phyloP scores from a whole-genome alignment of 176 grass and related monocot species.

The Puccinellia tenuiflora region DNA sequence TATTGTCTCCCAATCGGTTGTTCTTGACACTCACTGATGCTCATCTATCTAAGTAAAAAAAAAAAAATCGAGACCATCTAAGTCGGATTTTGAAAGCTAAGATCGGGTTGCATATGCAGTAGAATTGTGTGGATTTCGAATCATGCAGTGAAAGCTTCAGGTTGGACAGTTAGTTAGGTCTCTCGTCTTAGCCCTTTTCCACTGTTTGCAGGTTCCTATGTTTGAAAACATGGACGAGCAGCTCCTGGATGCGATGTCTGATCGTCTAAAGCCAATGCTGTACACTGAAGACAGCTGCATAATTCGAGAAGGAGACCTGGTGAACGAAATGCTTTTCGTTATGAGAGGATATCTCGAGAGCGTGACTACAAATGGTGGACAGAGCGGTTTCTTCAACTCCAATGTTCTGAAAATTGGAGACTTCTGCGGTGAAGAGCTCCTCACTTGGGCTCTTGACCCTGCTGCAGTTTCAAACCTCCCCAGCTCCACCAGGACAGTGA shows the following conservation, averaged over 20 bases:
- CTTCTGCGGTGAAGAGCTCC: constrained; percentile 92
- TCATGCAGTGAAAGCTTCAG: background rate
- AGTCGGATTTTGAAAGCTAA: background rate
- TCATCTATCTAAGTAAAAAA: background rate
- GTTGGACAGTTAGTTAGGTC: background rate
- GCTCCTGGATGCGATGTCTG: constrained; percentile 85
- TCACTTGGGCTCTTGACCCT: constrained; percentile 93
- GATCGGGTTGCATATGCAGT: background rate
- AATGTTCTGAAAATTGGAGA: constrained; percentile 74
- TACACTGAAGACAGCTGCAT: constrained; percentile 85
- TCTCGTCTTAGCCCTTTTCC: background rate
- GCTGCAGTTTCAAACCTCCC: constrained; percentile 56
- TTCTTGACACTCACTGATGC: background rate
- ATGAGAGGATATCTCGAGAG: constrained; percentile 86
- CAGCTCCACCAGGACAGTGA: constrained; percentile 85
- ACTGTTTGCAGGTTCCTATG: background rate
- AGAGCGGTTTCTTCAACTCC: constrained; percentile 83
- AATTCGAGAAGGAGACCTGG: constrained; percentile 76
- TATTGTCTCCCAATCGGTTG: background rate
- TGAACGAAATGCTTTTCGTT: constrained; percentile 94
- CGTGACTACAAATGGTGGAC: constrained; percentile 82
- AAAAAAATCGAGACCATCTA: background rate
- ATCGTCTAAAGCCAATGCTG: constrained; percentile 73
- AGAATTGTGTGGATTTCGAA: background rate
- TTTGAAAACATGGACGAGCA: constrained; percentile 96